Percentiles rank a stretch among this genome's conserved stretches.
Evolutionary conservation across 2,329 filamentous ascomycete species (phyloP).

Genomic region (Botryotinia calthae): DNA sequence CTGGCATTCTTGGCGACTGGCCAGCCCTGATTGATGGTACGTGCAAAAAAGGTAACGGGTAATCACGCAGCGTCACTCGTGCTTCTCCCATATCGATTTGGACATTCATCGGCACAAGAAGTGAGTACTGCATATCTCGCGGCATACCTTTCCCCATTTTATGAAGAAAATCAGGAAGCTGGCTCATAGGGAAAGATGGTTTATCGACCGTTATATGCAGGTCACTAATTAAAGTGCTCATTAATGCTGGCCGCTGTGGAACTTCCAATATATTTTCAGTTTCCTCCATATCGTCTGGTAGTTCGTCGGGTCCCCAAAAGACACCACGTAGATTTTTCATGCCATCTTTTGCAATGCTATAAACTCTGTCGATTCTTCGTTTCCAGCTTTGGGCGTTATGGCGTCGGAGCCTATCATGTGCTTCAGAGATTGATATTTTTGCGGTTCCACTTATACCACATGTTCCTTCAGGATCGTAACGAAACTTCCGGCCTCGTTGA

Average conservation of each 20-base stretch:
- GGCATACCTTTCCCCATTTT: constrained; percentile 97
- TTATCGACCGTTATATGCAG: constrained; percentile 85
- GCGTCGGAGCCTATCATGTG: constrained; percentile 69
- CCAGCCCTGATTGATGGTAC: constrained; percentile 78
- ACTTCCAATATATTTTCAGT: constrained; percentile 82
- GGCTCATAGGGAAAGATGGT: constrained; percentile 80
- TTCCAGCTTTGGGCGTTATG: constrained; percentile 93
- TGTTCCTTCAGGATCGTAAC: constrained; percentile 79
- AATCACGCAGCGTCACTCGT: constrained; percentile 82
- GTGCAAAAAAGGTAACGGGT: constrained; percentile 87
- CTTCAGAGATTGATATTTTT: constrained; percentile 72
- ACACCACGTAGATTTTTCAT: constrained; percentile 75
- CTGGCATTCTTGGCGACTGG: constrained; percentile 76
- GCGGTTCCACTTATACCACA: constrained; percentile 69
- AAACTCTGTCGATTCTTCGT: constrained; percentile 76
- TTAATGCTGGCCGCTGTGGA: constrained; percentile 78
- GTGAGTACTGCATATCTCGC: constrained; percentile 80
- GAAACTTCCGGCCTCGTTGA: constrained; percentile 47
- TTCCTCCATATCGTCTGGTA: constrained; percentile 79
- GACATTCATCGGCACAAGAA: constrained; percentile 87
- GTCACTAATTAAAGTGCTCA: constrained; percentile 78
- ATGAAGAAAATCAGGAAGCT: constrained; percentile 81
- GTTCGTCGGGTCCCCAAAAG: constrained; percentile 79
- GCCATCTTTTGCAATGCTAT: constrained; percentile 65
- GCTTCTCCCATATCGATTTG: constrained; percentile 89